Evolutionary conservation across 257 asterid genomes (phyloP).

Genomic region (Haberlea rhodopensis): DNA sequence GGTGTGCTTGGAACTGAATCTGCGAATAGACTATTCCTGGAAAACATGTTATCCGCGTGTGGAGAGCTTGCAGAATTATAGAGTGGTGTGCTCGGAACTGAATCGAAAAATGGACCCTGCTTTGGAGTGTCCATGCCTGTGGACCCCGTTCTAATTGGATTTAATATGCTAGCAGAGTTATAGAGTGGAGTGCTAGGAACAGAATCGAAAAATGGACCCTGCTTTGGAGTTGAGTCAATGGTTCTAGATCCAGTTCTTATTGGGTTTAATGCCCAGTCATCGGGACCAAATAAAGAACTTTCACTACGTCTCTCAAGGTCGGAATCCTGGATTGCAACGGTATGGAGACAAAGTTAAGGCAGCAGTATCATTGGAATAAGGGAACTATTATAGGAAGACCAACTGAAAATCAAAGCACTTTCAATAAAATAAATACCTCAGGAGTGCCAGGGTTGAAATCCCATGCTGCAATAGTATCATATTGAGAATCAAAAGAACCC

Average conservation of each 20-base stretch:
- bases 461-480: slow-evolving; percentile 63
- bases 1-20: slow-evolving; percentile 94
- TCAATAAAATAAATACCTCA: slow-evolving; percentile 40
- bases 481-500: slow-evolving; percentile 71
- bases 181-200: slow-evolving; percentile 48
- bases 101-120: slow-evolving; percentile 61
- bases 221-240: slow-evolving; percentile 34
- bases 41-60: slow-evolving; percentile 45
- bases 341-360: slow-evolving; percentile 16
- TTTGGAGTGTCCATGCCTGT: slow-evolving; percentile 30
- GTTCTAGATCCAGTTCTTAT: slow-evolving; percentile 59
- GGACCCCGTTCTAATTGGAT: not conserved
- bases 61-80: slow-evolving; percentile 40
- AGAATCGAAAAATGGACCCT: slow-evolving; percentile 50
- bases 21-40: slow-evolving; percentile 53
- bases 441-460: slow-evolving; percentile 49
- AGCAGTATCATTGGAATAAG: slow-evolving; percentile 1
- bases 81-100: slow-evolving; percentile 83
- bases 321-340: slow-evolving; percentile 48
- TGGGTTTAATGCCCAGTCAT: slow-evolving; percentile 79
- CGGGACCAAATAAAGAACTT: slow-evolving; percentile 54
- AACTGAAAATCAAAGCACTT: slow-evolving; percentile 13
- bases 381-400: not conserved
- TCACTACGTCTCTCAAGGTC: slow-evolving; percentile 42
- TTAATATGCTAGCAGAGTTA: slow-evolving; percentile 20